Evolutionary conservation across 106 monocot genomes (phyloP).

Genomic region (Dendrobium nobile): DNA sequence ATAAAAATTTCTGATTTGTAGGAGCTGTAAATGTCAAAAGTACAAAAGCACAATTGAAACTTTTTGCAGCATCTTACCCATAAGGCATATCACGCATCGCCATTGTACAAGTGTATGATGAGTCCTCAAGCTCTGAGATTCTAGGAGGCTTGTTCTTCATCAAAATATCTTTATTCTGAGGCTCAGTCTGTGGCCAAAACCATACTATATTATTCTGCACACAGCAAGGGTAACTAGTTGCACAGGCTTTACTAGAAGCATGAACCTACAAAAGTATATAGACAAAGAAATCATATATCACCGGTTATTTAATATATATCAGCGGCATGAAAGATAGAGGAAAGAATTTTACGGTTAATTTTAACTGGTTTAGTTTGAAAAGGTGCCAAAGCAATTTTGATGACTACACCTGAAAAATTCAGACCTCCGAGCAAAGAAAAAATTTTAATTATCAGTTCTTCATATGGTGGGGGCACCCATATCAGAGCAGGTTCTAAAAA

Average conservation of each 20-base stretch:
- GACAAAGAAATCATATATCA: neutral
- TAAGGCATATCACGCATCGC: conserved; percentile 66
- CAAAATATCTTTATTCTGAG: conserved; percentile 46
- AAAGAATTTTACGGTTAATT: neutral
- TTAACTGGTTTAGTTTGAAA: neutral
- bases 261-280: conserved; percentile 44
- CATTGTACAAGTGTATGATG: conserved; percentile 45
- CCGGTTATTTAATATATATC: neutral
- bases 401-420: neutral
- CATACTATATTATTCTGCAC: conserved; percentile 84
- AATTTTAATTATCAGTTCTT: neutral
- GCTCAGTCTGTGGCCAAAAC: conserved; percentile 80
- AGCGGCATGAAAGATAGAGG: neutral
- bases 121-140: conserved; percentile 71
- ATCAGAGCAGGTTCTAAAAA: neutral
- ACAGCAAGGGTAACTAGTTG: conserved; percentile 54
- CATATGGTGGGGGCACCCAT: neutral
- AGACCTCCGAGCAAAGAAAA: neutral
- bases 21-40: neutral
- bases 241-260: conserved; percentile 66
- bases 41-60: neutral
- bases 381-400: neutral
- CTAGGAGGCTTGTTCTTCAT: conserved; percentile 54
- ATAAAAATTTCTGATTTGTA: neutral
- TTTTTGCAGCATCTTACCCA: conserved; percentile 33